Base-by-base conservation (phyloP, 176 grass and related monocot genomes). In the Pharus latifolius region DNA sequence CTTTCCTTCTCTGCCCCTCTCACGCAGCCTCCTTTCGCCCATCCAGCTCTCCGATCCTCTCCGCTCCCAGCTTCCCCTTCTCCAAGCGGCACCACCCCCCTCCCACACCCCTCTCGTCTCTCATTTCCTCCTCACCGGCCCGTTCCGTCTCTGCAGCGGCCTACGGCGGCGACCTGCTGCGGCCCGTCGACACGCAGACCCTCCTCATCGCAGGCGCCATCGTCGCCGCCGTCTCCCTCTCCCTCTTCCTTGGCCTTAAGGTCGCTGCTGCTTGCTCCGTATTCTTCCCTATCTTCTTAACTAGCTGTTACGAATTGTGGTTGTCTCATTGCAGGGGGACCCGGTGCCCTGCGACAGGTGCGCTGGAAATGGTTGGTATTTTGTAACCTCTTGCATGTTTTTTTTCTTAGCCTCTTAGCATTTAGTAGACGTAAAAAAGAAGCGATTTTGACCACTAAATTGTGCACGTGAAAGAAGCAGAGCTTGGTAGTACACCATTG, bases 161-260 rank as follows among this genome's bases (percentile, higher is more conserved):
- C 30, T 88, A 85, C 70, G 45, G 83, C 14, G 75, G 81, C 15
- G 76, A 17, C 48, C 17, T 56, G 27, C 51, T 80, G 26, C 80
- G 76, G 56, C 86, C 87, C 4, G 18, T 83, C 51, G 91, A 96
- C 72, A 96, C 87, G n/a, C 91, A 96, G 65, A 96, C 87, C 8
- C 72, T 96, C 54, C 60, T 96, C 73, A 59, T 96, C 70, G 66
- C 84, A 10, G 78, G 63, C 40, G 27, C 84, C 63, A 84, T 91
- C 62, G 35, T 96, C 35, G 66, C 81, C 26, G 91, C 84, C 15
- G 82, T 96, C 63, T 75, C 74, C 27, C 65, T 96, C 45, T 96
- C 84, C 55, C 84, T 96, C 50, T 65, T 88, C 19, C 84, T 96
- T 27, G 91, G 91, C 46, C 87, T 96, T 65, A 96, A 91, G 91